Percentiles rank a stretch among this genome's conserved stretches.
phyloP scores from a whole-genome alignment of 2,329 filamentous ascomycete genomes.

The Trichoderma guizhouense region DNA sequence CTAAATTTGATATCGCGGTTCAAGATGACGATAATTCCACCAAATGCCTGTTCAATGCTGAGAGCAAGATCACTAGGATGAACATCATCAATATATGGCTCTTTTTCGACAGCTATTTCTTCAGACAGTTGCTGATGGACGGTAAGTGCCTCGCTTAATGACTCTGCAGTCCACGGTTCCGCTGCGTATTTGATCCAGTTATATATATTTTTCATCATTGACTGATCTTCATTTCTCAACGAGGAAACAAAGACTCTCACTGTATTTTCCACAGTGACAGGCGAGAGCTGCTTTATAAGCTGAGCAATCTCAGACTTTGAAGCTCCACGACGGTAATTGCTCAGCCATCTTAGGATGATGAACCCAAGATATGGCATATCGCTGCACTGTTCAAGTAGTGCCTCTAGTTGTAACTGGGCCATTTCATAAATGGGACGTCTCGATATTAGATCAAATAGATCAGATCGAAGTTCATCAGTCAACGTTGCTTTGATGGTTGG shows the following conservation, averaged over 20 bases:
- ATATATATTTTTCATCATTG: background rate
- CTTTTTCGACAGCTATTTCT: too few species aligned
- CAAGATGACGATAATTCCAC: background rate
- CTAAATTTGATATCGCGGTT: background rate
- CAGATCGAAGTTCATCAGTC: background rate
- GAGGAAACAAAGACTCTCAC: background rate
- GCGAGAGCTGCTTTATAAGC: background rate
- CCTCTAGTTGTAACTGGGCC: background rate
- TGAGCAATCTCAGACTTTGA: background rate
- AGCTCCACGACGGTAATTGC: background rate
- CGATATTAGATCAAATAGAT: background rate
- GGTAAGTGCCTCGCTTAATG: background rate
- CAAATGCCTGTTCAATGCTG: background rate
- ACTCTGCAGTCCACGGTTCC: background rate
- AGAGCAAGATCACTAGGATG: rapidly evolving
- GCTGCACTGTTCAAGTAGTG: background rate
- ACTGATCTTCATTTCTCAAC: background rate
- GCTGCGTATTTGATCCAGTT: background rate
- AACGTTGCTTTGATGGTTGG: too few species aligned
- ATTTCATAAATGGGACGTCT: background rate
- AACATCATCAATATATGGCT: background rate
- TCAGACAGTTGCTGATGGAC: background rate
- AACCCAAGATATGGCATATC: background rate
- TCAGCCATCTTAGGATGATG: background rate
- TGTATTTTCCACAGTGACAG: background rate